These are phyloP conservation scores for Cutaneotrichosporon dermatis DNA, from an alignment of 1,284 basidiomycete species.

Conservation along the genomic window DNA sequence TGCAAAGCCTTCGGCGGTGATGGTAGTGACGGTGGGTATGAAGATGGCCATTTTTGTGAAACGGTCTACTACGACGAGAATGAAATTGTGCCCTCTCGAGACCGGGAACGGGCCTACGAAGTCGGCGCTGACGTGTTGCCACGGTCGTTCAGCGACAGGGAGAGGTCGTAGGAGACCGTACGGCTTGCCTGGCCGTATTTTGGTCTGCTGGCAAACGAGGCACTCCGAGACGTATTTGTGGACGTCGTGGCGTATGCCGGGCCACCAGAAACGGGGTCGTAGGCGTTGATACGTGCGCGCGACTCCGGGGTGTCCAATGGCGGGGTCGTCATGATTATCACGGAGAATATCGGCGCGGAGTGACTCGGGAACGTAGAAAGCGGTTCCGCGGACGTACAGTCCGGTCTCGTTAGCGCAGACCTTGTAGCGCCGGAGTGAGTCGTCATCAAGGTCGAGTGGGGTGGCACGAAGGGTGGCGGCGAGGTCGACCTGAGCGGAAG, in stretches of 20 bases:
- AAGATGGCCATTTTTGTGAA: conserved; percentile 32
- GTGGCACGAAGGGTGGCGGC: background rate
- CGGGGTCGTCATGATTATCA: background rate
- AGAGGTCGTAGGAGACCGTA: conserved; percentile 48
- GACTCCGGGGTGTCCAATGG: conserved; percentile 51
- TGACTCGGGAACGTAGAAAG: background rate
- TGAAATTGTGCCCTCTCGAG: conserved; percentile 42
- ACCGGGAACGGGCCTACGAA: conserved; percentile 51
- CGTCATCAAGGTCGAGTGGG: too few species aligned
- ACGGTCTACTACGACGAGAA: conserved; percentile 50
- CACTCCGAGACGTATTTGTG: conserved; percentile 36
- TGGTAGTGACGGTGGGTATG: background rate
- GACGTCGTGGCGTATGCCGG: conserved; percentile 20
- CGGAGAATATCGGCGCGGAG: too few species aligned
- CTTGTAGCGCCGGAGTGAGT: too few species aligned
- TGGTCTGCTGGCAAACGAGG: conserved; percentile 40
- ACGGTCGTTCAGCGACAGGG: conserved; percentile 40
- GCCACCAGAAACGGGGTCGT: conserved; percentile 32
- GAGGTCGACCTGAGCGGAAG: background rate
- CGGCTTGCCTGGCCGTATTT: conserved; percentile 40
- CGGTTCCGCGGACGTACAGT: too few species aligned
- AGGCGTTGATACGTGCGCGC: conserved; percentile 42
- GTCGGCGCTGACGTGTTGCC: conserved; percentile 51
- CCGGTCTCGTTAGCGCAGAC: too few species aligned
- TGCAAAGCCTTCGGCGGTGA: background rate